Evolutionary conservation across 202 grass and related monocot species (phyloP).

Genomic region (Schoenoplectus triqueter): DNA sequence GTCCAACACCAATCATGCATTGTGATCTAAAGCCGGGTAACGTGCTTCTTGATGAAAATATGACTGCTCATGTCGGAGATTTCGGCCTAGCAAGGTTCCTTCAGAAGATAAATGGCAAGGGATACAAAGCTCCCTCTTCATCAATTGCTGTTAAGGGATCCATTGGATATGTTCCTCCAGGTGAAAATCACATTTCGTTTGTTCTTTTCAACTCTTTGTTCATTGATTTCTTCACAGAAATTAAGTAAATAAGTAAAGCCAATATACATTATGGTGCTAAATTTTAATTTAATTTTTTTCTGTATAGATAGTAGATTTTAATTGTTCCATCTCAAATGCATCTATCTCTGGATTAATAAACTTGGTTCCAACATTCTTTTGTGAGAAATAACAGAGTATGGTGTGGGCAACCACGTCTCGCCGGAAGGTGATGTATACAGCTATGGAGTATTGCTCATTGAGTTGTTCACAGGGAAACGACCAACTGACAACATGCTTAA

Average conservation of each 20-base stretch:
- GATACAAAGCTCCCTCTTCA: neutral
- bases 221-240: neutral
- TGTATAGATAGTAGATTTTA: neutral
- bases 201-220: neutral
- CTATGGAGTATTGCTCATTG: conserved; percentile 25
- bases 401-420: conserved; percentile 22
- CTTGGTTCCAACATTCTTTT: neutral
- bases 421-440: conserved; percentile 28
- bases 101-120: neutral
- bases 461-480: conserved; percentile 36
- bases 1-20: conserved; percentile 31
- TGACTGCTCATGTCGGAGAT: conserved; percentile 28
- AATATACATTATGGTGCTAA: neutral
- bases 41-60: conserved; percentile 28
- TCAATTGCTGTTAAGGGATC: conserved; percentile 40
- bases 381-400: conserved; percentile 26
- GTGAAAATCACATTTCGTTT: neutral
- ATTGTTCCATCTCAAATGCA: neutral
- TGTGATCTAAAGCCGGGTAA: conserved; percentile 46
- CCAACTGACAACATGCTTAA: conserved; percentile 30
- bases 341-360: neutral
- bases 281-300: neutral
- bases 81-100: conserved; percentile 26
- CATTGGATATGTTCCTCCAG: conserved; percentile 45
- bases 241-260: neutral